Percentiles rank a stretch among this genome's conserved stretches.
Evolutionary conservation across 2,329 filamentous ascomycete genomes (phyloP).

Genomic region (Davidsoniella australis): DNA sequence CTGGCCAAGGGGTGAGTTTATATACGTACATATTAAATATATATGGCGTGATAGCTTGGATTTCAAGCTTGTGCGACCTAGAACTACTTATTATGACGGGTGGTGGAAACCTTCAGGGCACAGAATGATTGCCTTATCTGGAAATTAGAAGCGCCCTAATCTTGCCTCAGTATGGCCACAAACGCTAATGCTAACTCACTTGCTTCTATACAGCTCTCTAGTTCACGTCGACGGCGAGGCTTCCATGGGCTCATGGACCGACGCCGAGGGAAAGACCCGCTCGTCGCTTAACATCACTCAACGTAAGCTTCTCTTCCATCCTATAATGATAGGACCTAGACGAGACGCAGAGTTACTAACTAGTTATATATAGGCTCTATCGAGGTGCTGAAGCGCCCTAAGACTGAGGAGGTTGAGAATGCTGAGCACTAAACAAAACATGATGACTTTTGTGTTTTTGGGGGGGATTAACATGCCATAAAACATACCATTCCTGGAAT

Average conservation of each 20-base stretch:
- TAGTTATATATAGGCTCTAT: conserved; percentile 22
- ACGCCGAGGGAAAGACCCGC: conserved; percentile 51
- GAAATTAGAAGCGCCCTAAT: neutral
- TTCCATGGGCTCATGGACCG: conserved; percentile 47
- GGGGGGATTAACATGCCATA: neutral
- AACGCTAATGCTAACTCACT: conserved; percentile 12
- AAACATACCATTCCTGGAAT: neutral
- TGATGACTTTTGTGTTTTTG: neutral
- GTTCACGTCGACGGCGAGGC: conserved; percentile 77
- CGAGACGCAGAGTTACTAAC: conserved; percentile 12
- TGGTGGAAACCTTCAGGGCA: too few species aligned
- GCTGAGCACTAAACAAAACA: conserved; percentile 1
- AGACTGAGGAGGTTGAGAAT: conserved; percentile 8
- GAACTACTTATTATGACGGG: too few species aligned
- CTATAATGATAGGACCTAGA: neutral
- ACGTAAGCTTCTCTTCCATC: conserved; percentile 39
- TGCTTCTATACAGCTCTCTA: conserved; percentile 38
- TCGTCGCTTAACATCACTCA: conserved; percentile 55
- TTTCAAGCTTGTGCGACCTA: neutral
- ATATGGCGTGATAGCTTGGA: neutral
- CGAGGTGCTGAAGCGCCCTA: conserved; percentile 29
- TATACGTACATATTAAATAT: neutral
- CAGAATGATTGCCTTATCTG: neutral
- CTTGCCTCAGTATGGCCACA: neutral
- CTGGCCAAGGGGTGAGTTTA: conserved; percentile 69